A percentile compares a stretch with the other conserved stretches of the same genome.
Evolutionary conservation across 805 yeast genomes (phyloP).

Genomic region (Candida qinlingensis): DNA sequence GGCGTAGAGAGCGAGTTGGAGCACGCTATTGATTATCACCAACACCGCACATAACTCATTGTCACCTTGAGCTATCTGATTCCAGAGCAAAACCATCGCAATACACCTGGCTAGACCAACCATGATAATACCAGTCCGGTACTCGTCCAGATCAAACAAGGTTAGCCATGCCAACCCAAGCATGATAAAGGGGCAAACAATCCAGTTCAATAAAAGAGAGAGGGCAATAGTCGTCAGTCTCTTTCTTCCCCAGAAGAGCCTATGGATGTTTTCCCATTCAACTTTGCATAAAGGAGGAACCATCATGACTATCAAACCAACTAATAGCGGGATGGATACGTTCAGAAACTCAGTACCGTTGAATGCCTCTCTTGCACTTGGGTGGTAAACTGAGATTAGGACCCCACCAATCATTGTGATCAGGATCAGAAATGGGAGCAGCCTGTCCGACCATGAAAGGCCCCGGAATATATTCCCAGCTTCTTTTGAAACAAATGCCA

Average conservation of each 20-base stretch:
- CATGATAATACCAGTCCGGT: slow-evolving; percentile 51
- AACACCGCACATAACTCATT: slow-evolving; percentile 43
- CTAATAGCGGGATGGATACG: slow-evolving; percentile 41
- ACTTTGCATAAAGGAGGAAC: slow-evolving; percentile 52
- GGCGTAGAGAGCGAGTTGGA: slow-evolving; percentile 48
- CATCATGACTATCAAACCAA: slow-evolving; percentile 53
- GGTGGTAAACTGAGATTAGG: slow-evolving; percentile 37
- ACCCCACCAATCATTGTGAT: slow-evolving; percentile 35
- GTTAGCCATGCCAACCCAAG: slow-evolving; percentile 50
- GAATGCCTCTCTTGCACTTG: slow-evolving; percentile 32
- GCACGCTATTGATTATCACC: slow-evolving; percentile 45
- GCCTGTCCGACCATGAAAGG: slow-evolving; percentile 28
- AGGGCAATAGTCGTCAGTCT: slow-evolving; percentile 10
- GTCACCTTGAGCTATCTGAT: slow-evolving; percentile 49
- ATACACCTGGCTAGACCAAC: slow-evolving; percentile 57
- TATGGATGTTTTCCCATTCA: slow-evolving; percentile 41
- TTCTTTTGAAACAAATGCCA: too few relatives aligned
- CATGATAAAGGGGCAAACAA: slow-evolving; percentile 52
- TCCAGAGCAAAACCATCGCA: slow-evolving; percentile 61
- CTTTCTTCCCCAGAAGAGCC: slow-evolving; percentile 1
- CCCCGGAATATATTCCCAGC: background rate
- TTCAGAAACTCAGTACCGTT: slow-evolving; percentile 31
- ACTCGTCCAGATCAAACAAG: slow-evolving; percentile 41
- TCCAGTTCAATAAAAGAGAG: slow-evolving; percentile 47
- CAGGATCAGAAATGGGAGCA: slow-evolving; percentile 32